A percentile compares a stretch with the other conserved stretches of the same genome.
phyloP scores from a whole-genome alignment of 169 alveolate species.

The Eimeria praecox region DNA sequence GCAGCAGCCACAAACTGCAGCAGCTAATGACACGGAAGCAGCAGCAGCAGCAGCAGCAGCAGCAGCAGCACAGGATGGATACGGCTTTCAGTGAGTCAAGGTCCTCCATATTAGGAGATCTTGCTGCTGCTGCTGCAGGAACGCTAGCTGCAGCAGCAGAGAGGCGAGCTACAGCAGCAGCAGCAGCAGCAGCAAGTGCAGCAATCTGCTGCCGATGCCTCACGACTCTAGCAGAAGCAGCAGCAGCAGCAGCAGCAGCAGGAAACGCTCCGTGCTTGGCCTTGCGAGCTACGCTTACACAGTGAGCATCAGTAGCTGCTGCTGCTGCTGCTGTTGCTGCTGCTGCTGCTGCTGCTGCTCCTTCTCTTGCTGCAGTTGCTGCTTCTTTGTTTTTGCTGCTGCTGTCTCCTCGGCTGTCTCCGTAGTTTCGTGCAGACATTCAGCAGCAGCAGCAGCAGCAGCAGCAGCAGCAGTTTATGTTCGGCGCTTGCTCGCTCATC shows the following conservation, averaged over 20 bases:
- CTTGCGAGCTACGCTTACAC: conserved; percentile 34
- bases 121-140: conserved; percentile 44
- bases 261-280: neutral
- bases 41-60: conserved; percentile 37
- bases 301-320: conserved; percentile 1
- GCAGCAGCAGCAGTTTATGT: neutral
- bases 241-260: conserved; percentile 58
- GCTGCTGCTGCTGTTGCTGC: conserved; percentile 19
- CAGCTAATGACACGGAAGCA: conserved; percentile 46
- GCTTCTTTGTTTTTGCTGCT: neutral
- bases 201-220: conserved; percentile 45
- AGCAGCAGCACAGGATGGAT: conserved; percentile 50
- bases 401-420: neutral
- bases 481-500: too few species aligned
- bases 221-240: conserved; percentile 34
- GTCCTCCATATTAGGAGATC: conserved; percentile 12
- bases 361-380: conserved; percentile 1
- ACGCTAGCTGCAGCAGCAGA: conserved; percentile 7
- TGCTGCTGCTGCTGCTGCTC: neutral
- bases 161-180: conserved; percentile 39
- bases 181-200: conserved; percentile 54
- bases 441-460: neutral
- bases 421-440: neutral
- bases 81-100: conserved; percentile 12
- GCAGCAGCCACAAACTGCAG: conserved; percentile 48